Evolutionary conservation across 169 alveolate genomes (phyloP).

Genomic region (Plasmodium gaboni): DNA sequence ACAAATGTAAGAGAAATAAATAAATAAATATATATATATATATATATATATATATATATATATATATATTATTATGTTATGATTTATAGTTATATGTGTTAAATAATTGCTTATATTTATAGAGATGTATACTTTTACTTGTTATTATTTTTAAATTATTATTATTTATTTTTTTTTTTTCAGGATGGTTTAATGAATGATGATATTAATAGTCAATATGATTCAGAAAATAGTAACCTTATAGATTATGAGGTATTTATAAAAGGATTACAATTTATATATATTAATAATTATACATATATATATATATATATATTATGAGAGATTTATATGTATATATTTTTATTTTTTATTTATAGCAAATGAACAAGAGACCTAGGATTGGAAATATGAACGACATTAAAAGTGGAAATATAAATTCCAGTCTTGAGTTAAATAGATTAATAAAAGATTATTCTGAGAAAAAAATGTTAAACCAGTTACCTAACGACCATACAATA

Average conservation of each 20-base stretch:
- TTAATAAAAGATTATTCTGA: conserved; percentile 43
- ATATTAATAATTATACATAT: neutral
- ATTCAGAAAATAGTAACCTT: conserved; percentile 19
- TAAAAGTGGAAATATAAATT: conserved; percentile 10
- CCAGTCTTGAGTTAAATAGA: conserved; percentile 14
- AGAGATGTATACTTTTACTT: neutral
- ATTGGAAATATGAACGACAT: conserved; percentile 22
- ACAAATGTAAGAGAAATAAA: conserved; percentile 8
- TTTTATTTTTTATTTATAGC: conserved; percentile 26
- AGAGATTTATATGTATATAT: neutral
- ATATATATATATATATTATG: neutral
- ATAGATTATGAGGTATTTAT: conserved; percentile 49
- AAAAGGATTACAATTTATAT: neutral
- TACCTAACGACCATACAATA: conserved; percentile 8
- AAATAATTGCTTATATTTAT: neutral
- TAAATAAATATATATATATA: neutral
- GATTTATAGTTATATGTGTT: too few species aligned
- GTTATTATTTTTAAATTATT: neutral
- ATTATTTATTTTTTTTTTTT: neutral
- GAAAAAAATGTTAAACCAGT: conserved; percentile 2
- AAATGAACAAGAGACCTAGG: conserved; percentile 44
- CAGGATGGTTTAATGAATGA: conserved; percentile 29
- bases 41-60: neutral
- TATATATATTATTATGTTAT: neutral
- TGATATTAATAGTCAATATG: conserved; percentile 22